Conservation (phyloP, 2,329 filamentous ascomycete genomes). For the Cladobotryum mycophilum region DNA sequence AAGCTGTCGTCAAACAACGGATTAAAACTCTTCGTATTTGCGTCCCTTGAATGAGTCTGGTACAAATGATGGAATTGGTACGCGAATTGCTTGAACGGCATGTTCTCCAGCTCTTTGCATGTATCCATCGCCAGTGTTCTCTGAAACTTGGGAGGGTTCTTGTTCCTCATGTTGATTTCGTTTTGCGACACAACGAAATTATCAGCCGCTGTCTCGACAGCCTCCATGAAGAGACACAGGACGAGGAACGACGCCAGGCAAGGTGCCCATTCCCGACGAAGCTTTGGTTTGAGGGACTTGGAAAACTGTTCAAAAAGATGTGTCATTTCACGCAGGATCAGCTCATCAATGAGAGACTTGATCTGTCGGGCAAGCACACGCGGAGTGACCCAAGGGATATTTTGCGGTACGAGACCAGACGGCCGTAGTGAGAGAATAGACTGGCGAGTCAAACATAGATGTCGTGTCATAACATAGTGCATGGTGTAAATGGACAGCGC, state of each 20-base stretch:
- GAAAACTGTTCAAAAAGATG: slow-evolving; percentile 47
- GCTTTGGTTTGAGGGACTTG: slow-evolving; percentile 48
- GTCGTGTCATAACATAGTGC: slow-evolving; percentile 51
- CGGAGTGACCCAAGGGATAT: slow-evolving; percentile 41
- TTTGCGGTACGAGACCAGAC: slow-evolving; percentile 38
- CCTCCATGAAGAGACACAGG: slow-evolving; percentile 54
- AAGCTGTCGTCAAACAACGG: slow-evolving; percentile 43
- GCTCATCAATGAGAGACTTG: slow-evolving; percentile 51
- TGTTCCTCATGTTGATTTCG: slow-evolving; percentile 39
- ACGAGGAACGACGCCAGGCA: slow-evolving; percentile 52
- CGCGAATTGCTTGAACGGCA: slow-evolving; percentile 55
- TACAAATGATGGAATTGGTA: slow-evolving; percentile 56
- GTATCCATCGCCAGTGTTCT: slow-evolving; percentile 40
- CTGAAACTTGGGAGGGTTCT: slow-evolving; percentile 30
- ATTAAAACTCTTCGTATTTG: slow-evolving; percentile 46
- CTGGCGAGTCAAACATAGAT: slow-evolving; percentile 44
- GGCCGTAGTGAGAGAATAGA: slow-evolving; percentile 36
- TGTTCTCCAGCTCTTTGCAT: slow-evolving; percentile 48
- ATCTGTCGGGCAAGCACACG: slow-evolving; percentile 51
- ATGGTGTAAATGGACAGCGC: slow-evolving; percentile 50
- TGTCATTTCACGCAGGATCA: slow-evolving; percentile 46
- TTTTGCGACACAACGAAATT: slow-evolving; percentile 45
- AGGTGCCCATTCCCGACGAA: slow-evolving; percentile 48
- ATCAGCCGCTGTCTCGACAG: slow-evolving; percentile 48
- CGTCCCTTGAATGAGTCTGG: slow-evolving; percentile 48